Percentiles rank a stretch among this genome's conserved stretches.
These are phyloP conservation scores for Pythium angustatum DNA, from an alignment of 352 stramenopile genomes.

Conservation along the genomic window DNA sequence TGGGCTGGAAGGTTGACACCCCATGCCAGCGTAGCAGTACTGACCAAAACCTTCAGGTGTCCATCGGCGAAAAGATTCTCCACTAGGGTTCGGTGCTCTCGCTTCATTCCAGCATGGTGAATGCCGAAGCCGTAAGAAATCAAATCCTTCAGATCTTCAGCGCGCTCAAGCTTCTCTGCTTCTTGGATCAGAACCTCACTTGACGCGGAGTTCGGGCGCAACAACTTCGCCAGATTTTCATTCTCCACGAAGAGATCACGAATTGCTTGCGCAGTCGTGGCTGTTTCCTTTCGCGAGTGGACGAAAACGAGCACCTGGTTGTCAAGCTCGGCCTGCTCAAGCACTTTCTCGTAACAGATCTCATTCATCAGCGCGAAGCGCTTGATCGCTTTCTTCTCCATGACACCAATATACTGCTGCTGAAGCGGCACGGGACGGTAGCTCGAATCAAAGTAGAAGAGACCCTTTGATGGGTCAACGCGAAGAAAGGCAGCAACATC, in stretches of 20 bases:
- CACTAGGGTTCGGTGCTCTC: slow-evolving; percentile 96
- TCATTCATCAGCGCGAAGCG: slow-evolving; percentile 99
- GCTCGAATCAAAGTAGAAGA: slow-evolving; percentile 99
- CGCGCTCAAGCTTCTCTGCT: slow-evolving; percentile 91
- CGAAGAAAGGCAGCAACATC: slow-evolving; percentile 98
- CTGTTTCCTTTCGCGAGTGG: slow-evolving; percentile 98
- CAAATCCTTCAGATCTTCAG: slow-evolving; percentile 98
- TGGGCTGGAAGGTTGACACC: slow-evolving; percentile 99
- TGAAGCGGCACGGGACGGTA: slow-evolving; percentile 98
- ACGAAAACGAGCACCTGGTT: slow-evolving; percentile 99
- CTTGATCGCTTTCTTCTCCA: slow-evolving; percentile 99
- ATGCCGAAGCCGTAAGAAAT: slow-evolving; percentile 99
- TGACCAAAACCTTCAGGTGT: slow-evolving; percentile 97
- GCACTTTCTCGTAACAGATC: slow-evolving; percentile 99
- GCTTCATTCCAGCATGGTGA: slow-evolving; percentile 98
- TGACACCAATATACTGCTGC: slow-evolving; percentile 99
- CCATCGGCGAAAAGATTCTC: slow-evolving; percentile 98
- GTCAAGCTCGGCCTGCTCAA: slow-evolving; percentile 91
- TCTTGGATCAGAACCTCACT: slow-evolving; percentile 95
- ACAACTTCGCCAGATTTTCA: slow-evolving; percentile 93
- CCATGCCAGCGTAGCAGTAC: slow-evolving; percentile 99
- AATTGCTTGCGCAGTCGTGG: slow-evolving; percentile 96
- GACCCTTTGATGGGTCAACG: slow-evolving; percentile 95
- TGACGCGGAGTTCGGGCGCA: slow-evolving; percentile 83
- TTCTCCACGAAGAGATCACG: slow-evolving; percentile 95